Base-by-base conservation (phyloP, 495 filamentous ascomycete genomes). In the Hypoxylon lienhwacheense region DNA sequence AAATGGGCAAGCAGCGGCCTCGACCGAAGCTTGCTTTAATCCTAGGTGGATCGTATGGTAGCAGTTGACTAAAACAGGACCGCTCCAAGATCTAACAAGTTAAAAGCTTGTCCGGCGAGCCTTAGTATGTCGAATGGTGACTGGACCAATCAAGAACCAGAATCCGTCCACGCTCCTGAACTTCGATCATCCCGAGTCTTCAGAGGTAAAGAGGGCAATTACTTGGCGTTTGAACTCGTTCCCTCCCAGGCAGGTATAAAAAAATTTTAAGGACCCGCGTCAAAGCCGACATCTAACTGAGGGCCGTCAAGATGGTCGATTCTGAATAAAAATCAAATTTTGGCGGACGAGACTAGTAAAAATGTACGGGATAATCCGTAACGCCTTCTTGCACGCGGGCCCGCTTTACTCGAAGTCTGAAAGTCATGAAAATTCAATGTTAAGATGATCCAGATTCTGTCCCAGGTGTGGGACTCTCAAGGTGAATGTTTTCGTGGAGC, bases 41-140 rank as follows among this genome's bases (percentile, higher is more conserved):
- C 56, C 39, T 17, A 61, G 40, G 50, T 47, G 50, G 57, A 55
- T 55, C 51, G 57, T 50, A 55, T 61, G n/a, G n/a, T n/a, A 49
- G 16, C 28, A 25, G 20, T 51, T 42, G 41, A 32, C 36, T 55
- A 55, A 55, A 61, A 55, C 52, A 43, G 46, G 21, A 11, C 20
- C 16, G 41, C 29, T 35, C 7, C 29, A 45, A 36, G 25, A 31
- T 50, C 44, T 34, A 45, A 55, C 20, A 37, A 55, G 32, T n/a
- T 47, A 47, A 55, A 24, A 52, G 32, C 31, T 45, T 41, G 40
- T 21, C 41, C 40, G 37, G 31, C 14, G 24, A 22, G 16, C 36
- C 19, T 31, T 45, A 60, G 57, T 55, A n/a, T n/a, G 35, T 14
- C 28, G 20, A 39, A 21, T 25, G 42, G 14, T 6, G 11, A 0